Evolutionary conservation across 1,284 basidiomycete genomes (phyloP).

Genomic region (Hymenochaete sp.): DNA sequence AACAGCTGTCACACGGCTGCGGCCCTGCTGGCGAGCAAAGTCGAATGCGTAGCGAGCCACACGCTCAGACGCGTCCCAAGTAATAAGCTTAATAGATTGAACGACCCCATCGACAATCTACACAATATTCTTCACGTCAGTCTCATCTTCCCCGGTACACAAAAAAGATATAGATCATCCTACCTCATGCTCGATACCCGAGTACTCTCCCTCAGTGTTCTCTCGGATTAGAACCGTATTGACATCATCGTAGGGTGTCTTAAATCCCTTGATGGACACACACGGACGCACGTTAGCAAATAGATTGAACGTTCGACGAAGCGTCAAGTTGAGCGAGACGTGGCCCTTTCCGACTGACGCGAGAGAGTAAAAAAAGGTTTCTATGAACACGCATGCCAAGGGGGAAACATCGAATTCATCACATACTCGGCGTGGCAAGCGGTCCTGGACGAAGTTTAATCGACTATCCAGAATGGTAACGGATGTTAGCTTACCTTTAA

Average conservation of each 20-base stretch:
- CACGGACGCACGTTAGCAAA: conserved; percentile 99
- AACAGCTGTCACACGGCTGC: conserved; percentile 94
- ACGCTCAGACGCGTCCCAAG: conserved; percentile 97
- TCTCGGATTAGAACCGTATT: conserved; percentile 98
- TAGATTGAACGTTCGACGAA: conserved; percentile 94
- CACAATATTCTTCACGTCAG: conserved; percentile 5
- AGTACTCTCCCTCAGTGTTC: conserved; percentile 99
- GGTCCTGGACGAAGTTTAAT: conserved; percentile 47
- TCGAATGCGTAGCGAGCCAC: conserved; percentile 99
- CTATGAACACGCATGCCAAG: conserved; percentile 5
- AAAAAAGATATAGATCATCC: background rate
- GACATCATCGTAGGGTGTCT: conserved; percentile 97
- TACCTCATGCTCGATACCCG: conserved; percentile 97
- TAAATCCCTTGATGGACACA: conserved; percentile 92
- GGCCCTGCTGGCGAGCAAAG: conserved; percentile 83
- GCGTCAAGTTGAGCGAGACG: conserved; percentile 95
- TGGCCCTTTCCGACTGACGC: conserved; percentile 93
- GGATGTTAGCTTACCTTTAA: conserved; percentile 66
- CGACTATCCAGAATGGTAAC: background rate
- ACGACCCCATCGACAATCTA: conserved; percentile 95
- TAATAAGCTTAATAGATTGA: conserved; percentile 99
- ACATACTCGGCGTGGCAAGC: conserved; percentile 84
- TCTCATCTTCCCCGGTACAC: conserved; percentile 4
- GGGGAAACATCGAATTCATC: conserved; percentile 17
- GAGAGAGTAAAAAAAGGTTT: conserved; percentile 13